These are phyloP conservation scores for Diaporthe sp. DNA, from an alignment of 2,329 filamentous ascomycete genomes.

Conservation along the genomic window DNA sequence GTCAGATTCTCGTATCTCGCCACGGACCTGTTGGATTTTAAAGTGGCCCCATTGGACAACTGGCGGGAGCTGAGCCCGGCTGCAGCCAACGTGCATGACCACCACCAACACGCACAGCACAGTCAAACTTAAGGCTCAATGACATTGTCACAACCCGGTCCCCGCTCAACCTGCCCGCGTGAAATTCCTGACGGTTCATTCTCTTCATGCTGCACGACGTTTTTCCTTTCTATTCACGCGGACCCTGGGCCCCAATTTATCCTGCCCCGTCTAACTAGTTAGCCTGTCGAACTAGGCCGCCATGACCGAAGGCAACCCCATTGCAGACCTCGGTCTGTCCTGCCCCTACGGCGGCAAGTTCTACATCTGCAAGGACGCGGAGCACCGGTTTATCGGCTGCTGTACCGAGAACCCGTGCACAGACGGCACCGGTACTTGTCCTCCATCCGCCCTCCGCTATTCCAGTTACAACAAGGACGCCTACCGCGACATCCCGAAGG, in stretches of 20 bases:
- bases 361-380: constrained; percentile 52
- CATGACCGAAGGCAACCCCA: constrained; percentile 6
- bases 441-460: constrained; percentile 46
- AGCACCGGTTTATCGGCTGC: constrained; percentile 55
- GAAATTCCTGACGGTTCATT: background rate
- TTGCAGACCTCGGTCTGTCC: constrained; percentile 33
- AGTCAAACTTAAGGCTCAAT: constrained; percentile 3
- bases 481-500: constrained; percentile 48
- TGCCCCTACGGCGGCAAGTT: constrained; percentile 51
- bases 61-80: constrained; percentile 2
- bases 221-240: background rate
- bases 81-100: constrained; percentile 35
- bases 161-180: background rate
- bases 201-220: background rate
- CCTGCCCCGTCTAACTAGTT: no score
- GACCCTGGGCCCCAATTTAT: no score
- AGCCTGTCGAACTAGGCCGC: background rate
- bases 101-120: background rate
- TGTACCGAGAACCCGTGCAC: constrained; percentile 54
- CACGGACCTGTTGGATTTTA: background rate
- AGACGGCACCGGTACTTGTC: constrained; percentile 50
- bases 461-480: constrained; percentile 48
- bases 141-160: constrained; percentile 11
- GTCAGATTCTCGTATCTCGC: background rate
- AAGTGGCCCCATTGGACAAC: background rate